Evolutionary conservation across 2,329 filamentous ascomycete species (phyloP).

Genomic region (Trichophyton rubrum): DNA sequence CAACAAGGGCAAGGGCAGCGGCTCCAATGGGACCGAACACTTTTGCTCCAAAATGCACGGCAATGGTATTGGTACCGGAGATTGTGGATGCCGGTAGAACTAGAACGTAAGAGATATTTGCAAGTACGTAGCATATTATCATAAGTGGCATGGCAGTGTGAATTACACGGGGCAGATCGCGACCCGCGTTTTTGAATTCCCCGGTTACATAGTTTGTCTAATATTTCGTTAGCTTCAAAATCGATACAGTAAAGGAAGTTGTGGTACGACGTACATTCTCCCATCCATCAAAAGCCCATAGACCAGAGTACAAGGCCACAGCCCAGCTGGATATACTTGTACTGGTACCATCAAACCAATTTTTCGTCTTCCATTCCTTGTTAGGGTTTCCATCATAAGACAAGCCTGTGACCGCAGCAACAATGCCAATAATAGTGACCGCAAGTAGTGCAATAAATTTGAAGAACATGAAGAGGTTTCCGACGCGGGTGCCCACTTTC

Average conservation of each 20-base stretch:
- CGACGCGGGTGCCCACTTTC: constrained; percentile 69
- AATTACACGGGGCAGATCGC: constrained; percentile 86
- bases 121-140: constrained; percentile 77
- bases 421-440: constrained; percentile 74
- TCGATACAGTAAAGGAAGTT: constrained; percentile 1
- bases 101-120: constrained; percentile 88
- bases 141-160: constrained; percentile 94
- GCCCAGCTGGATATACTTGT: constrained; percentile 76
- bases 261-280: constrained; percentile 61
- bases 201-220: constrained; percentile 96
- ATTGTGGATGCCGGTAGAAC: constrained; percentile 72
- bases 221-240: background rate
- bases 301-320: constrained; percentile 81
- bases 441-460: constrained; percentile 85
- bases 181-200: constrained; percentile 82
- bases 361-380: constrained; percentile 70
- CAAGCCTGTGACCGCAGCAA: constrained; percentile 76
- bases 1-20: constrained; percentile 73
- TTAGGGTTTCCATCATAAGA: constrained; percentile 65
- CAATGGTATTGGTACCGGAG: constrained; percentile 86
- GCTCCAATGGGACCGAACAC: constrained; percentile 79
- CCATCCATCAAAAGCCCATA: constrained; percentile 99
- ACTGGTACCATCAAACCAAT: constrained; percentile 82
- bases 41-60: constrained; percentile 78
- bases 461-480: constrained; percentile 90